A percentile compares a stretch with the other conserved stretches of the same genome.
These are phyloP conservation scores for Pestalotiopsis sp. DNA, from an alignment of 2,329 filamentous ascomycete genomes.

Conservation along the genomic window DNA sequence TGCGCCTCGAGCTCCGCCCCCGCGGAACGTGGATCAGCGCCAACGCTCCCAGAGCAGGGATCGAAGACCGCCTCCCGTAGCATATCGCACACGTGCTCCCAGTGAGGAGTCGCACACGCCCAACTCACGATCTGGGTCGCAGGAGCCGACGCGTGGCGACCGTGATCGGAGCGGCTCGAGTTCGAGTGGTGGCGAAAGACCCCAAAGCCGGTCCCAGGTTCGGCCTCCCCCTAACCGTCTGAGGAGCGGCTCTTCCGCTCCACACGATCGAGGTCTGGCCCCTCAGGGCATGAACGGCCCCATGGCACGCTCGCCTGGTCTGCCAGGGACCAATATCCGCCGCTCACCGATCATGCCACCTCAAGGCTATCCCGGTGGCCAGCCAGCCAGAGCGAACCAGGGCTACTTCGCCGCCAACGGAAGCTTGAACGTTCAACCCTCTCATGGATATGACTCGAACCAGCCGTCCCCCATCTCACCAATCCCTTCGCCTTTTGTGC, in stretches of 20 bases:
- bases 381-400: slow-evolving; percentile 26
- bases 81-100: slow-evolving; percentile 45
- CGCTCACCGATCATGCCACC: slow-evolving; percentile 52
- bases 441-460: slow-evolving; percentile 38
- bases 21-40: slow-evolving; percentile 25
- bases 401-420: slow-evolving; percentile 27
- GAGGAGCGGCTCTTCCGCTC: slow-evolving; percentile 38
- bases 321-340: slow-evolving; percentile 50
- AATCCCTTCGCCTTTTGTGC: slow-evolving; percentile 36
- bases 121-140: slow-evolving; percentile 25
- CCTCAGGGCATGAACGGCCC: slow-evolving; percentile 30
- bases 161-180: slow-evolving; percentile 60
- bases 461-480: slow-evolving; percentile 51
- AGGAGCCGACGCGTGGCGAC: slow-evolving; percentile 35
- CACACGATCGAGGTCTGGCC: slow-evolving; percentile 38
- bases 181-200: slow-evolving; percentile 48
- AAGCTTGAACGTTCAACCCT: slow-evolving; percentile 36
- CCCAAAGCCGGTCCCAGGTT: slow-evolving; percentile 27
- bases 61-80: slow-evolving; percentile 44
- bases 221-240: slow-evolving; percentile 34
- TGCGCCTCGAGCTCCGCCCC: slow-evolving; percentile 22
- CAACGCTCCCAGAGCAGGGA: slow-evolving; percentile 47
- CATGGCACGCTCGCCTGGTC: slow-evolving; percentile 46
- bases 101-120: slow-evolving; percentile 44
- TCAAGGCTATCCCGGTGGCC: slow-evolving; percentile 37